Conservation (phyloP, 352 stramenopile species). For the Phytopythium litorale region DNA sequence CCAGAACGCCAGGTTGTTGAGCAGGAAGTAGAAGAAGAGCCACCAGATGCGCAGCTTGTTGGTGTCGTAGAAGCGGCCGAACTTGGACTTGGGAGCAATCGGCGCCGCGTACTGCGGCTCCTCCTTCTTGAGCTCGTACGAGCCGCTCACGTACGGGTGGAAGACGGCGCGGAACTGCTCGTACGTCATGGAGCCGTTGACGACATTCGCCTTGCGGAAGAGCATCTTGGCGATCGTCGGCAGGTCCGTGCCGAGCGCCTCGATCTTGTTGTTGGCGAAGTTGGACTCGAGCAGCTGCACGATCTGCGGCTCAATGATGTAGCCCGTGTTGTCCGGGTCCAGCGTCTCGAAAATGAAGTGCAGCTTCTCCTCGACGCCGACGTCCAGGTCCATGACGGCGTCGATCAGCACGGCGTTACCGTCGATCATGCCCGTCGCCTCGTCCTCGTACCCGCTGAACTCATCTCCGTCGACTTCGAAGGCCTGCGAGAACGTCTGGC, state of each 20-base stretch:
- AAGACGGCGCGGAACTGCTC: slow-evolving; percentile 72
- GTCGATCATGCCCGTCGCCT: slow-evolving; percentile 48
- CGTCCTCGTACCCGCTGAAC: slow-evolving; percentile 50
- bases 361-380: slow-evolving; percentile 71
- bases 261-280: slow-evolving; percentile 67
- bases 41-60: slow-evolving; percentile 80
- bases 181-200: slow-evolving; percentile 63
- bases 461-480: slow-evolving; percentile 61
- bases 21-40: slow-evolving; percentile 63
- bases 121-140: slow-evolving; percentile 43
- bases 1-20: slow-evolving; percentile 72
- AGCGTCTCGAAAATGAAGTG: slow-evolving; percentile 85
- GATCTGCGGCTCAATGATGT: slow-evolving; percentile 60
- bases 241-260: slow-evolving; percentile 73
- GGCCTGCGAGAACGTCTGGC: slow-evolving; percentile 67
- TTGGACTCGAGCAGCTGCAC: slow-evolving; percentile 63
- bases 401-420: slow-evolving; percentile 79
- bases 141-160: slow-evolving; percentile 56
- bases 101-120: slow-evolving; percentile 27
- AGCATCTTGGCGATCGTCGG: slow-evolving; percentile 57
- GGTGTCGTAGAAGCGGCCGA: slow-evolving; percentile 59
- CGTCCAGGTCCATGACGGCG: slow-evolving; percentile 73
- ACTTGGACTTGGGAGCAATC: slow-evolving; percentile 44
- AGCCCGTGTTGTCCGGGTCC: slow-evolving; percentile 45
- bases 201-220: slow-evolving; percentile 61